phyloP scores from a whole-genome alignment of 2,329 filamentous ascomycete species.

The Elsinoe arachidis region DNA sequence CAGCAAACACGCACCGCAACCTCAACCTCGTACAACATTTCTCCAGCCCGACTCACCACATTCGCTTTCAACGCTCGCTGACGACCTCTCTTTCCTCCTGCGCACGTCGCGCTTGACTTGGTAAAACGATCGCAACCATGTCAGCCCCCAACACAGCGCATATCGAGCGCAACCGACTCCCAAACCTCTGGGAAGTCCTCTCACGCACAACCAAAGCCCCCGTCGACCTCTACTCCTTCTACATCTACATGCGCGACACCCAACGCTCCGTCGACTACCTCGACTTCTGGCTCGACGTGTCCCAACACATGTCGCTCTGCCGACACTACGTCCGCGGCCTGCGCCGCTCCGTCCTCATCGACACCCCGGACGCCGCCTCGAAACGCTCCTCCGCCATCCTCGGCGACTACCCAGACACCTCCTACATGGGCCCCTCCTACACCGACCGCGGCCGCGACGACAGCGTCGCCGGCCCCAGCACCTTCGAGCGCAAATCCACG shows the following conservation, averaged over 20 bases:
- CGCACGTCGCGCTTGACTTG: neutral
- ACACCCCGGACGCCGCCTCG: slow-evolving; percentile 79
- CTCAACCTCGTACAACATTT: neutral
- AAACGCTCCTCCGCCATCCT: slow-evolving; percentile 77
- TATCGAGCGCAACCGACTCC: slow-evolving; percentile 64
- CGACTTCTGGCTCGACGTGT: slow-evolving; percentile 99
- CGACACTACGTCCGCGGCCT: slow-evolving; percentile 95
- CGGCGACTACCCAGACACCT: slow-evolving; percentile 48
- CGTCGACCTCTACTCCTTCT: slow-evolving; percentile 96
- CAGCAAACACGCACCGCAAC: neutral
- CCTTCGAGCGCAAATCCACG: slow-evolving; percentile 52
- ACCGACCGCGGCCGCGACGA: slow-evolving; percentile 34
- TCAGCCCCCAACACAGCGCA: neutral
- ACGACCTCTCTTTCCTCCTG: neutral
- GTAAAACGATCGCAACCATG: neutral
- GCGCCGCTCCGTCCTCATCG: slow-evolving; percentile 82
- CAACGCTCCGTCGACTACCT: slow-evolving; percentile 96
- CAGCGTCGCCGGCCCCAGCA: slow-evolving; percentile 29
- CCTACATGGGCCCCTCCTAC: slow-evolving; percentile 44
- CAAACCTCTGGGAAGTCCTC: slow-evolving; percentile 90
- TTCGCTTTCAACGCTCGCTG: neutral
- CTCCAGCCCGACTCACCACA: neutral
- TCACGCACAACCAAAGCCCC: slow-evolving; percentile 89
- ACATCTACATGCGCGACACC: slow-evolving; percentile 99
- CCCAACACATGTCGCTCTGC: slow-evolving; percentile 96